Evolutionary conservation across 352 stramenopile genomes (phyloP), one percentile per base, ranked within the genome.

Genomic region (Globisporangium splendens): DNA sequence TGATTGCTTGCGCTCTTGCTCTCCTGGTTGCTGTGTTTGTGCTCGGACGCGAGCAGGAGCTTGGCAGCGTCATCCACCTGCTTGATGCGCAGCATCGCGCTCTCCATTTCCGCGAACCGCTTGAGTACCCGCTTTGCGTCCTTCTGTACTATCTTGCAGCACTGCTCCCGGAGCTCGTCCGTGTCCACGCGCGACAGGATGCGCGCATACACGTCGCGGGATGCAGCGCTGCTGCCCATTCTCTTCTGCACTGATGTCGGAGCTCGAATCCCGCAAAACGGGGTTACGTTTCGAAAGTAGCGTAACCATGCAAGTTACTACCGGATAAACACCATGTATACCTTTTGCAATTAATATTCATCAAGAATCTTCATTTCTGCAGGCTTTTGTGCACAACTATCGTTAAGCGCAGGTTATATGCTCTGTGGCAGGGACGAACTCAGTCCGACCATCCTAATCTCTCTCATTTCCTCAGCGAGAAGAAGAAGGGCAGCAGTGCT

Each of bases 101-200:
- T 20, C 35, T 28, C 46, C 8, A 50, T 57, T 8, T 55, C 59
- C 22, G 56, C 22, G 3, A 79, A 0, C 1, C 54, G 54, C 12
- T 48, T 49, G 3, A 20, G 33, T 1, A 68, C 46, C 1, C 56
- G 39, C 28, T 21, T 52, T 0, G 50, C 53, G 20, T 80, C 66
- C 24, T 53, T 68, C 0, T 15, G 14, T n/a, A 63, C 24, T 12
- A 77, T 62, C 4, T 33, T 20, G 0, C 53, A 20, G 43, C 72
- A 65, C 52, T 72, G 51, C 13, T 58, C 56, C 5, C 20, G 54
- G 43, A 74, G 57, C 46, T 75, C 63, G 13, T 62, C 49, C 0
- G 24, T 56, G 54, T 70, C 46, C 38, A 72, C 61, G 28, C 56
- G 63, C 46, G 52, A 20, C 54, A 83, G 46, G 31, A 83, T 75